Conservation (phyloP, 352 stramenopile species). For the Globisporangium camurandrum region DNA sequence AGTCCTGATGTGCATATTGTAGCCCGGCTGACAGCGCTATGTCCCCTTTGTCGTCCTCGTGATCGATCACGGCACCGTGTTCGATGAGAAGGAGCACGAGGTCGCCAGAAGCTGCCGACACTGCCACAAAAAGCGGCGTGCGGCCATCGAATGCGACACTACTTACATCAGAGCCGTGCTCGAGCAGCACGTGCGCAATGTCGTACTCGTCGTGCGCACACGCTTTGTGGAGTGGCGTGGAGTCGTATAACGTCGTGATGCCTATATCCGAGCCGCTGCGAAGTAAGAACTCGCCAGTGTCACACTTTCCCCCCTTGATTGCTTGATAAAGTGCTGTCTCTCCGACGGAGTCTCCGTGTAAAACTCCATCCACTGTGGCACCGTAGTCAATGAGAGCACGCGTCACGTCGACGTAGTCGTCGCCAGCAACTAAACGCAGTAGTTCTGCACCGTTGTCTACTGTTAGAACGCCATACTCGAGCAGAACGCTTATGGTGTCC, state of each 20-base stretch:
- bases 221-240: conserved; percentile 1
- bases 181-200: not conserved
- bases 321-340: conserved; percentile 3
- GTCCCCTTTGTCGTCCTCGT: too few species aligned
- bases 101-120: not conserved
- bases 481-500: not conserved
- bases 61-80: not conserved
- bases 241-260: conserved; percentile 1
- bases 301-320: not conserved
- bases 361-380: not conserved
- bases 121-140: not conserved
- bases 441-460: not conserved
- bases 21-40: too few species aligned
- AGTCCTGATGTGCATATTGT: too few species aligned
- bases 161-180: not conserved
- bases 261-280: not conserved
- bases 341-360: not conserved
- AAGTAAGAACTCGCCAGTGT: not conserved
- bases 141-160: too few species aligned
- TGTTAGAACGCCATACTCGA: not conserved
- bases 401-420: not conserved
- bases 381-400: not conserved
- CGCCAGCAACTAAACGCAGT: not conserved
- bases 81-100: not conserved
- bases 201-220: not conserved